Evolutionary conservation across 2,329 filamentous ascomycete genomes (phyloP).

Genomic region (Thelonectria blattea): DNA sequence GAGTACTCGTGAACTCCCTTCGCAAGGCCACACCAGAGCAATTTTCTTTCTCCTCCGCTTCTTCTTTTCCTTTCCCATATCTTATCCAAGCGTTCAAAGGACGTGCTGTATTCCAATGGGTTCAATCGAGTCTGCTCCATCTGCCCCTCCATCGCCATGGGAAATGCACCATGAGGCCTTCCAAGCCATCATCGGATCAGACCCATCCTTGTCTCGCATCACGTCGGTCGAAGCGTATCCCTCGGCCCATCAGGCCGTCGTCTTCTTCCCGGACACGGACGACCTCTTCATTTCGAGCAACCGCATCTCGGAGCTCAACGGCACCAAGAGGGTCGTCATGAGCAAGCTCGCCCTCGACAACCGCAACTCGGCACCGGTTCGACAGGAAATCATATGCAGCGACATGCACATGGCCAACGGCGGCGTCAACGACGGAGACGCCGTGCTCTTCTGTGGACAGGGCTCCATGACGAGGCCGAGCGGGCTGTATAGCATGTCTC

Average conservation of each 20-base stretch:
- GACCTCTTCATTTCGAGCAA: slow-evolving; percentile 43
- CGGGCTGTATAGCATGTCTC: slow-evolving; percentile 41
- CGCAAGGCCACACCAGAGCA: not conserved
- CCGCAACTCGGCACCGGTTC: not conserved
- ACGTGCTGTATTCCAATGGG: no score
- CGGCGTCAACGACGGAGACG: slow-evolving; percentile 50
- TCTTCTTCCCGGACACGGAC: slow-evolving; percentile 37
- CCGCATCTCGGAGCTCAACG: slow-evolving; percentile 28
- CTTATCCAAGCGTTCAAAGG: no score
- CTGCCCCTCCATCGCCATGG: not conserved
- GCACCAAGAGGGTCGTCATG: slow-evolving; percentile 36
- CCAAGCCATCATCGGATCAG: not conserved
- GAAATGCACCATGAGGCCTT: not conserved
- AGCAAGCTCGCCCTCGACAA: slow-evolving; percentile 32
- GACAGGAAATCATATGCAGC: slow-evolving; percentile 38
- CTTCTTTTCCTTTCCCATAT: not conserved
- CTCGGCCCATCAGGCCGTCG: slow-evolving; percentile 55
- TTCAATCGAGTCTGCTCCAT: not conserved
- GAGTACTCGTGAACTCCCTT: not conserved
- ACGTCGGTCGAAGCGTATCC: slow-evolving; percentile 38
- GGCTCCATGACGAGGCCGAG: slow-evolving; percentile 35
- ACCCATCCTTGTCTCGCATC: not conserved
- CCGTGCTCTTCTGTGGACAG: slow-evolving; percentile 49
- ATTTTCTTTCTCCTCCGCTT: not conserved
- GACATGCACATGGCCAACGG: slow-evolving; percentile 53